phyloP scores from a whole-genome alignment of 352 stramenopile species.

The Pythium phragmiticola region DNA sequence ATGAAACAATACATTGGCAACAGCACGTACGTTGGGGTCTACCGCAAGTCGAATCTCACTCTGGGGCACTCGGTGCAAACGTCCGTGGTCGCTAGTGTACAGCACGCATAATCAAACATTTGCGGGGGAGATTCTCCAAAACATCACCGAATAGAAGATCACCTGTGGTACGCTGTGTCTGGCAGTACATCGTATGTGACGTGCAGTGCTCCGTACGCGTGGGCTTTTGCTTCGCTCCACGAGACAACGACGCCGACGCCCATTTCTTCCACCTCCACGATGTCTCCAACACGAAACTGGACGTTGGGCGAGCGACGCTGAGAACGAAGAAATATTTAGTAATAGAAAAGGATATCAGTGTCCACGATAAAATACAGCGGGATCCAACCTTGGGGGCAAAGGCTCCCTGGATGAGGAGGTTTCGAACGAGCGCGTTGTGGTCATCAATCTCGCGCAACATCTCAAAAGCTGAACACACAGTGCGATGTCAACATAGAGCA shows the following conservation, averaged over 20 bases:
- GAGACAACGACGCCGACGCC: slow-evolving; percentile 60
- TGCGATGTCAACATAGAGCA: neutral
- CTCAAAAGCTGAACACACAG: slow-evolving; percentile 41
- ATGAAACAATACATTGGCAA: neutral
- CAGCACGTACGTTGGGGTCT: slow-evolving; percentile 38
- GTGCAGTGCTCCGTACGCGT: slow-evolving; percentile 36
- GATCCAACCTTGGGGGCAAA: slow-evolving; percentile 47
- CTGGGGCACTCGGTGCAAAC: slow-evolving; percentile 60
- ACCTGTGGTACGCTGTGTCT: slow-evolving; percentile 54
- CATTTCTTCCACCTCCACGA: slow-evolving; percentile 58
- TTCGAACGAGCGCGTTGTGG: slow-evolving; percentile 63
- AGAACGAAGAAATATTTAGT: neutral
- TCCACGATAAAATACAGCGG: neutral
- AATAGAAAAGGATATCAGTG: neutral
- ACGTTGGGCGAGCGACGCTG: slow-evolving; percentile 53
- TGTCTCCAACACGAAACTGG: slow-evolving; percentile 62
- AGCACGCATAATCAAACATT: neutral
- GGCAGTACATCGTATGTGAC: slow-evolving; percentile 74
- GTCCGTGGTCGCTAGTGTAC: slow-evolving; percentile 41
- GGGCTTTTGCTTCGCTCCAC: slow-evolving; percentile 42
- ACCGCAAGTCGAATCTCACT: slow-evolving; percentile 43
- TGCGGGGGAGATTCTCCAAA: neutral
- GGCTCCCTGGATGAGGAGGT: slow-evolving; percentile 39
- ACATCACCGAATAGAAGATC: neutral
- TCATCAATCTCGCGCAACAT: slow-evolving; percentile 57